Base-by-base conservation (phyloP, 2,329 filamentous ascomycete genomes). In the Arthrinium puccinioides region DNA sequence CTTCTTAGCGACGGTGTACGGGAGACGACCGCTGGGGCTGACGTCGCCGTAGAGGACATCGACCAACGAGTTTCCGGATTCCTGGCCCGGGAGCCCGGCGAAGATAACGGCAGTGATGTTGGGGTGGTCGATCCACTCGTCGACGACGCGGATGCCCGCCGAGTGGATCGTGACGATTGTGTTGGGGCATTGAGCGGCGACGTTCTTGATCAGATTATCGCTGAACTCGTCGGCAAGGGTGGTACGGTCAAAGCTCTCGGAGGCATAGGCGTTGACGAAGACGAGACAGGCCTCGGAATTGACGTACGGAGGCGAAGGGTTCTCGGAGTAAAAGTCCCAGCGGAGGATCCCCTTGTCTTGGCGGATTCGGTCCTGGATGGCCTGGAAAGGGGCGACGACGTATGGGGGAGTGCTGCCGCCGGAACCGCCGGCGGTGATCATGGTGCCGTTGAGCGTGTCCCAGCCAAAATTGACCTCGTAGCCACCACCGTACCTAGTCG, bases 381-480 rank as follows among this genome's bases (percentile, higher is more conserved):
- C 81, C 36, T 80, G 71, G 32, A 75, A 69, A 0, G 89, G 88
- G 26, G 82, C 72, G 13, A 92, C 67, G 1, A 95, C 68, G 49
- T 90, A 90, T 3, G 84, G 83, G 39, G 87, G 88, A 23, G 94
- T 78, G 9, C 86, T 85, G 0, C 86, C 79, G 2, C 88, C 88
- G 4, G 84, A 89, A 9, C 89, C 89, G 87, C 88, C 95, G 10
- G 87, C 88, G 19, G 82, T 83, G 2, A 74, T 85, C 3, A 95
- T 67, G 0, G 87, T 92, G 6, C 87, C 87, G 44, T 84, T 77
- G 55, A 46, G 32, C 13, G 42, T 46, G 20, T 43, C 32, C 36
- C 38, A 38, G n/a, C 34, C 40, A 16, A 37, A 35, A 30, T 42
- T 40, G 13, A 44, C 36, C 21, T 37, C 38, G 38, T 43, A 40